Evolutionary conservation across 176 grass and related monocot species (phyloP), one percentile per base, ranked within the genome.

Genomic region (Zoysia pacifica): DNA sequence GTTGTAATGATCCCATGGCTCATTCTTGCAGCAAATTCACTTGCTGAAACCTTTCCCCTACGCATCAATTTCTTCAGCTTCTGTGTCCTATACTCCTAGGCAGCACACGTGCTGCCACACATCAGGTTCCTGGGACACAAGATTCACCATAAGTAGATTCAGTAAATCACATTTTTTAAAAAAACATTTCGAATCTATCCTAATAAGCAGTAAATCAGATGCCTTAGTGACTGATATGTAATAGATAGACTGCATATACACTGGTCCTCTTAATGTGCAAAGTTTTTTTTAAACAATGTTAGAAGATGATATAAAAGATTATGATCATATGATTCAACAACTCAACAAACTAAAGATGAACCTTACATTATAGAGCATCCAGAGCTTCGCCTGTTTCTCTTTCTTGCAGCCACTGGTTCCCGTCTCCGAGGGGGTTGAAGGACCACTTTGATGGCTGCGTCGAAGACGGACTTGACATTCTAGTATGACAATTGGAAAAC

Each of bases 61-160:
- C 46, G 10, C 46, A 62, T 53, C 15, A 41, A 13, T 76, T 75
- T 46, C 62, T 75, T 46, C 62, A 44, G 54, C 9, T 67, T 65
- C 61, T 59, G 85, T 12, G 37, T 36, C 46, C 80, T 75, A 75
- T 10, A 47, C 70, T 42, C 39, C 85, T 86, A 86, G 12, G 62
- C 85, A 78, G 15, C 81, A 20, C 88, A 86, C 5, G 78, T 66
- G 59, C 88, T 78, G 46, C 88, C 91, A 55, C 88, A 89, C 67
- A 94, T 83, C 50, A 93, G 70, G 76, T 79, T 80, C 88, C 88
- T 94, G 82, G n/a, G 2, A 9, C 36, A 28, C 3, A 69, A 7
- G 11, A 11, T 2, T 69, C 2, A 49, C 69, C 11, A 38, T 2
- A 49, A 55, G 4, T 85, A 4, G 43, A 19, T 63, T 40, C 44